Conservation (phyloP, 257 asterid genomes). For the Scutellaria minor region DNA sequence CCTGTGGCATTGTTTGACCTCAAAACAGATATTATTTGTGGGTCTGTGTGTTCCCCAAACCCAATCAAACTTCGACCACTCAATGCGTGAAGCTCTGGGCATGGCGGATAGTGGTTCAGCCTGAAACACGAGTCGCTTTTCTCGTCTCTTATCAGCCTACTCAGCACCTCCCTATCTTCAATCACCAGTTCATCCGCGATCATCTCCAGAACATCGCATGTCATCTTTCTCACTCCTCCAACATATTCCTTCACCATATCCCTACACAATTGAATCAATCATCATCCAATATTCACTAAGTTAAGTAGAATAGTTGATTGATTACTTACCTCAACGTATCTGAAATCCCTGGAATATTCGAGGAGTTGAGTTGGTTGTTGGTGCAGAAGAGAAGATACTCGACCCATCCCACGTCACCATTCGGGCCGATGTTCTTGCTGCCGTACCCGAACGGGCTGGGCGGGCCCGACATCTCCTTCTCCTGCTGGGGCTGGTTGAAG, state of each 20-base stretch:
- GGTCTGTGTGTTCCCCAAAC: conserved; percentile 69
- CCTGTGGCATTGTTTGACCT: conserved; percentile 56
- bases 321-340: conserved; percentile 37
- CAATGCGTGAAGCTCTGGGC: conserved; percentile 48
- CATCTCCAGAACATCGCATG: conserved; percentile 52
- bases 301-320: background rate
- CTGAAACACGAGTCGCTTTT: conserved; percentile 53
- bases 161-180: conserved; percentile 26
- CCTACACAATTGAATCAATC: conserved; percentile 27
- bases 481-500: conserved; percentile 38
- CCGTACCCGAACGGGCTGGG: conserved; percentile 60
- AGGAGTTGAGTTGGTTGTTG: conserved; percentile 33
- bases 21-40: conserved; percentile 53
- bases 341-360: conserved; percentile 36
- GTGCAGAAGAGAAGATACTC: conserved; percentile 59
- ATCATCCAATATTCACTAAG: background rate
- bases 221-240: conserved; percentile 36
- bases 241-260: conserved; percentile 49
- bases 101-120: conserved; percentile 60
- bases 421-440: conserved; percentile 52
- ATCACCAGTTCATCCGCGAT: conserved; percentile 47
- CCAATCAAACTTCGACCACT: conserved; percentile 49
- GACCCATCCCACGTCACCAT: conserved; percentile 63
- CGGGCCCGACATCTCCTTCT: conserved; percentile 51
- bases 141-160: conserved; percentile 43